These are phyloP conservation scores for Noccaea caerulescens DNA, from an alignment of 345 rosid genomes.

Conservation along the genomic window DNA sequence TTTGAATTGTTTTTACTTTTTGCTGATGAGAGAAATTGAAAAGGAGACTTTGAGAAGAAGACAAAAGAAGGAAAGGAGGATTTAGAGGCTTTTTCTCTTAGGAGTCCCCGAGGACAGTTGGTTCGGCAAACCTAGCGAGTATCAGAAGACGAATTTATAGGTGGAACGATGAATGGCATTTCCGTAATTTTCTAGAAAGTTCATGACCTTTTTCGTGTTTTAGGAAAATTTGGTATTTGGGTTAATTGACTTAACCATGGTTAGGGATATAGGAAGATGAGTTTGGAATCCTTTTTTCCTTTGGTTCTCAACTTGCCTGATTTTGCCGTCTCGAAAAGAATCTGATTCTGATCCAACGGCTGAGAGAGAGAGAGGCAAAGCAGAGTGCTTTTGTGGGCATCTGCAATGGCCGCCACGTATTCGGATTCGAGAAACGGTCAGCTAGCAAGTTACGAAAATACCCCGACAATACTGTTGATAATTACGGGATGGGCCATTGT, in stretches of 20 bases:
- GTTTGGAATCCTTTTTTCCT: slow-evolving; percentile 8
- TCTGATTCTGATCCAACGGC: slow-evolving; percentile 56
- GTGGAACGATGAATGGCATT: slow-evolving; percentile 27
- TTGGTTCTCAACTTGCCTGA: slow-evolving; percentile 37
- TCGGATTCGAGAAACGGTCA: slow-evolving; percentile 44
- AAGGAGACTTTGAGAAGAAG: not conserved
- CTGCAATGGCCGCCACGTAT: slow-evolving; percentile 50
- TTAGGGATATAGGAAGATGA: slow-evolving; percentile 10
- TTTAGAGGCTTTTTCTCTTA: slow-evolving; percentile 6
- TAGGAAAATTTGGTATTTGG: not conserved
- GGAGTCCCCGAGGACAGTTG: slow-evolving; percentile 49
- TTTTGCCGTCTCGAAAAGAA: slow-evolving; percentile 40
- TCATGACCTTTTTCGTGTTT: slow-evolving; percentile 29
- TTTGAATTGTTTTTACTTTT: not conserved
- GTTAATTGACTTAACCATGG: slow-evolving; percentile 43
- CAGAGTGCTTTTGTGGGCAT: slow-evolving; percentile 39
- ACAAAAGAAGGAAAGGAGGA: not conserved
- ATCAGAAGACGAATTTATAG: slow-evolving; percentile 61
- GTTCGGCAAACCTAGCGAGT: slow-evolving; percentile 83
- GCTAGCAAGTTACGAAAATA: not conserved
- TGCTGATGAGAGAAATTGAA: not conserved
- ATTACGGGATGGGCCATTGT: slow-evolving; percentile 13
- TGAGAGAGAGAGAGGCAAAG: slow-evolving; percentile 24
- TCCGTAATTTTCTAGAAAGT: not conserved
- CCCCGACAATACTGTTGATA: not conserved